A percentile compares a stretch with the other conserved stretches of the same genome.
These are phyloP conservation scores for Calonectria pseudoturangicola DNA, from an alignment of 2,329 filamentous ascomycete genomes.

Conservation along the genomic window DNA sequence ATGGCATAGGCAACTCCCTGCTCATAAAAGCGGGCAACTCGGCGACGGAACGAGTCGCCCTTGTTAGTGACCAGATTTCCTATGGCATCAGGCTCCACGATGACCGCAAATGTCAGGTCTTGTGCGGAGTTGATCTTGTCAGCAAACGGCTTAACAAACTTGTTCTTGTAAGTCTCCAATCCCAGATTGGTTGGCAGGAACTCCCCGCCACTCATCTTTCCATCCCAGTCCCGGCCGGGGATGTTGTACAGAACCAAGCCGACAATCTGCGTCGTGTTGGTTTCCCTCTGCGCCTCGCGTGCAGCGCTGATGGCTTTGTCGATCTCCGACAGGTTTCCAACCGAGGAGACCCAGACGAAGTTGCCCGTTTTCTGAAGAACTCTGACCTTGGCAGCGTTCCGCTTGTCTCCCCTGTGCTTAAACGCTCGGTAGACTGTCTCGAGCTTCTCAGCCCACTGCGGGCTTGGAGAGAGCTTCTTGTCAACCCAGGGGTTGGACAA, in stretches of 20 bases:
- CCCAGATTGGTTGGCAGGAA: conserved; percentile 17
- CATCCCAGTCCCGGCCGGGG: conserved; percentile 31
- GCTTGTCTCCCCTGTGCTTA: conserved; percentile 12
- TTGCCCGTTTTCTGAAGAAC: conserved; percentile 27
- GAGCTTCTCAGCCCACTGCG: conserved; percentile 30
- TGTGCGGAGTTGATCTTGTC: conserved; percentile 1
- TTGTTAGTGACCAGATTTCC: conserved; percentile 33
- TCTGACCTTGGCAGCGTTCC: conserved; percentile 34
- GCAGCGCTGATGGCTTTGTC: conserved; percentile 30
- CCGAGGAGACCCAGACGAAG: conserved; percentile 36
- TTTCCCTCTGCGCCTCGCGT: conserved; percentile 10
- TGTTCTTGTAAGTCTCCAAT: conserved; percentile 23
- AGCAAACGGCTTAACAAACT: conserved; percentile 31
- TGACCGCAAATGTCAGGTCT: conserved; percentile 30
- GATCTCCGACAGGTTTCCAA: conserved; percentile 27
- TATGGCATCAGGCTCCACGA: conserved; percentile 34
- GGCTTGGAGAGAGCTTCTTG: conserved; percentile 29
- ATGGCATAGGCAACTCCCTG: conserved; percentile 26
- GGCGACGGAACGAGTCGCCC: not conserved
- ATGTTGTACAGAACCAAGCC: conserved; percentile 37
- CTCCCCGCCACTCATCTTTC: conserved; percentile 18
- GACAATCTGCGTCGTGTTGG: conserved; percentile 27
- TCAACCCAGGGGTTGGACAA: conserved; percentile 29
- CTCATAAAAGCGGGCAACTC: conserved; percentile 28
- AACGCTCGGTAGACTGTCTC: conserved; percentile 22